phyloP scores from a whole-genome alignment of 225 moss, liverwort and hornwort genomes.

The Marchantia polymorpha region DNA sequence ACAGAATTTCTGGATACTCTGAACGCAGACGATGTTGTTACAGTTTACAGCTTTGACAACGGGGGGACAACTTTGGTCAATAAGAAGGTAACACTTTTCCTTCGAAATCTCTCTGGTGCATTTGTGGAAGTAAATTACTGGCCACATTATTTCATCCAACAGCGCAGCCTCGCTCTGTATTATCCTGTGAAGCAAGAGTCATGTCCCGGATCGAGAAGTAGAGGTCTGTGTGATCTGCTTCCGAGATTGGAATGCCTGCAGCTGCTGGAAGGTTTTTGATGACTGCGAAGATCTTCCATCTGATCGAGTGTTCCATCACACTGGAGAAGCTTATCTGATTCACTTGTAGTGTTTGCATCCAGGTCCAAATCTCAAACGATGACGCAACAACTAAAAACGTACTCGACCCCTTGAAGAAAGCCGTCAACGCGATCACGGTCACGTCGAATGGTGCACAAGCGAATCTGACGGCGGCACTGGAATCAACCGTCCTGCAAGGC shows the following conservation, averaged over 20 bases:
- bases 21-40: conserved; percentile 1
- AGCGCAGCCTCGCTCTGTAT: too few relatives aligned
- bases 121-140: too few relatives aligned
- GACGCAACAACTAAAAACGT: background rate
- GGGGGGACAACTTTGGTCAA: background rate
- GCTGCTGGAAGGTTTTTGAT: too few relatives aligned
- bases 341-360: background rate
- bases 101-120: too few relatives aligned
- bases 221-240: too few relatives aligned
- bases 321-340: background rate
- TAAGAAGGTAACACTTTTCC: background rate
- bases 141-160: too few relatives aligned
- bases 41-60: conserved; percentile 7
- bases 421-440: background rate
- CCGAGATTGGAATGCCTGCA: too few relatives aligned
- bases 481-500: background rate
- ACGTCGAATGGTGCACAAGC: background rate
- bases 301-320: background rate
- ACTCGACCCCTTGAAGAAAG: background rate
- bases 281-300: background rate
- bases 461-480: conserved; percentile 14
- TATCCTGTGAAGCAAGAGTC: too few relatives aligned
- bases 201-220: too few relatives aligned
- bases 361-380: background rate
- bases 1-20: background rate